Base-by-base conservation (phyloP, 225 moss, liverwort and hornwort genomes). In the Polytrichum commune region DNA sequence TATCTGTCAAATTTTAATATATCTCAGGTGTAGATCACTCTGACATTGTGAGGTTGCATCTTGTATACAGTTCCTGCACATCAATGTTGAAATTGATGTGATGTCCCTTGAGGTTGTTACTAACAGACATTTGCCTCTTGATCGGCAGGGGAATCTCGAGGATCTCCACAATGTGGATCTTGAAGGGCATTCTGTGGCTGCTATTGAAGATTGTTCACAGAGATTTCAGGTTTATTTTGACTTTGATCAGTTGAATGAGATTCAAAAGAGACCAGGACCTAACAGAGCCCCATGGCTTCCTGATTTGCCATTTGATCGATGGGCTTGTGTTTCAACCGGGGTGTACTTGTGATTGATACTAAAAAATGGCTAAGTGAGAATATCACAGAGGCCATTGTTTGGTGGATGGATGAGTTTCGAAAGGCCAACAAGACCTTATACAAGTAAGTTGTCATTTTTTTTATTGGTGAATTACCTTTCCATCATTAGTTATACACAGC, bases 181-280 rank as follows among this genome's bases (percentile, higher is more conserved):
- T 1, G 84, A 90, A 54, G 96, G 89, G 18, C 82, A 86, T 69
- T 84, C 96, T 5, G 86, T 81, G 55, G 96, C 93, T 29, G 96
- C 93, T 63, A 92, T 93, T 32, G 86, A 93, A 68, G 96, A 96
- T 65, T 96, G 96, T 76, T 93, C 93, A 18, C 96, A 96, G 78
- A 79, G 71, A 53, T 93, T 87, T 61, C 86, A 79, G 67, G 85
- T 83, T 27, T 96, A 93, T 76, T 93, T 96, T 67, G 90, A 96
- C 76, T 93, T 92, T 35, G 68, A 72, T 16, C 85, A 93, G 71
- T 66, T 96, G 62, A 79, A 85, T 4, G 78, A 82, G 53, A 90
- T 96, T 65, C 90, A 84, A 57, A 67, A 76, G 33, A 79, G 83
- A 68, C 70, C 84, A 38, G 77, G 71, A 22, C 74, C 65, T 18